Percentiles rank a stretch among this genome's conserved stretches.
Conservation (phyloP, 352 stramenopile genomes). For the Phytophthora colocasiae region DNA sequence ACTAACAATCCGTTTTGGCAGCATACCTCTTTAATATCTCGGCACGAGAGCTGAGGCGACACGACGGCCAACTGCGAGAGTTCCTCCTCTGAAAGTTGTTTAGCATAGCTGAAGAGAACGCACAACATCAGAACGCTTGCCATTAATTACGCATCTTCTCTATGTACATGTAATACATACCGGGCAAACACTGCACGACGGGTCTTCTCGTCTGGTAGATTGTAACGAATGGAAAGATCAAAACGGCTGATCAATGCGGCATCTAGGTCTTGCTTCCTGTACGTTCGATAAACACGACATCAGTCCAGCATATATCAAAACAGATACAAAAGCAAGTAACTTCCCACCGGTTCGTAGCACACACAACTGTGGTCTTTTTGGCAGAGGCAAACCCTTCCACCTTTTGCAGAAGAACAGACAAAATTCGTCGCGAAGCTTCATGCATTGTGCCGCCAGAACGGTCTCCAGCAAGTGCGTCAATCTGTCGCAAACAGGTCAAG, state of each 20-base stretch:
- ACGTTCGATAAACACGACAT: background rate
- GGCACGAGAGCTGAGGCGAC: conserved; percentile 89
- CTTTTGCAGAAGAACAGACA: conserved; percentile 93
- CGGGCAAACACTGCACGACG: conserved; percentile 88
- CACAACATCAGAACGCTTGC: conserved; percentile 9
- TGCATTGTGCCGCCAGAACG: conserved; percentile 91
- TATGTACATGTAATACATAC: conserved; percentile 37
- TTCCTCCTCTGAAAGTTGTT: conserved; percentile 85
- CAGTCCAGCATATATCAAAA: too few relatives aligned
- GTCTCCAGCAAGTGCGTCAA: conserved; percentile 91
- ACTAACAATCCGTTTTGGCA: background rate
- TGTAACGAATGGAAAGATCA: conserved; percentile 93
- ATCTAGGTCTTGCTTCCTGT: conserved; percentile 94
- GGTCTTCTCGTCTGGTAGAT: conserved; percentile 86
- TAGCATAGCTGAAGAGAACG: conserved; percentile 73
- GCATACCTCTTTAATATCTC: conserved; percentile 94
- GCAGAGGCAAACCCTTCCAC: conserved; percentile 93
- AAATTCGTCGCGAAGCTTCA: conserved; percentile 91
- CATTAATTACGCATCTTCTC: background rate
- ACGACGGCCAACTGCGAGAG: conserved; percentile 78
- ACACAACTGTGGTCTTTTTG: conserved; percentile 94
- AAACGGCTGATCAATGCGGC: conserved; percentile 93
- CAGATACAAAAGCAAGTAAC: too few relatives aligned
- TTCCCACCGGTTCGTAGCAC: conserved; percentile 88
- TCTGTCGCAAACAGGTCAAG: conserved; percentile 43